Evolutionary conservation across 352 stramenopile genomes (phyloP).

Genomic region (Peronospora belbahrii): DNA sequence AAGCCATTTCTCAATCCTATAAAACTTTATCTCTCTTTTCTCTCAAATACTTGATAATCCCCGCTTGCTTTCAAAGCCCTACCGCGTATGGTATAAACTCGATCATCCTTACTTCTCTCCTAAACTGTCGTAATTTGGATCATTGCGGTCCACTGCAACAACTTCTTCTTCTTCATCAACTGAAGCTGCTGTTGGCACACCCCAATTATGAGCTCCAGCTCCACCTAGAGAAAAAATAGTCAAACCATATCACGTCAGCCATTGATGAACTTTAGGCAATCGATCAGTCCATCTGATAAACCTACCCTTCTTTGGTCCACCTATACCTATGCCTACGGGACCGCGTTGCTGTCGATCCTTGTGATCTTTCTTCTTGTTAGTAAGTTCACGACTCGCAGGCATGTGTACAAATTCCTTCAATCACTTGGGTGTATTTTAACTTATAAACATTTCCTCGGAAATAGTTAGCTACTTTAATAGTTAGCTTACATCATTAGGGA

Average conservation of each 20-base stretch:
- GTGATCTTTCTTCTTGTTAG: constrained; percentile 81
- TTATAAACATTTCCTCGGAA: constrained; percentile 3
- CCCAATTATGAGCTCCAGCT: constrained; percentile 81
- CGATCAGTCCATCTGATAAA: not conserved
- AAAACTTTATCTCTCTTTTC: too few species aligned
- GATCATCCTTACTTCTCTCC: constrained; percentile 26
- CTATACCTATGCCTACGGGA: constrained; percentile 32
- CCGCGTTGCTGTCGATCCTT: constrained; percentile 81
- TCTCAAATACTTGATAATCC: too few species aligned
- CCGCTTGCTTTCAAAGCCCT: too few species aligned
- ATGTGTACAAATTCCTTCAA: constrained; percentile 28
- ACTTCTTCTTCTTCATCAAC: constrained; percentile 23
- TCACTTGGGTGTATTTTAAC: constrained; percentile 17
- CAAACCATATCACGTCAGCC: not conserved
- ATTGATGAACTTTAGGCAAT: too few species aligned
- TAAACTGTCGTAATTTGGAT: constrained; percentile 71
- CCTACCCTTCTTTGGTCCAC: constrained; percentile 57
- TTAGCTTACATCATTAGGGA: not conserved
- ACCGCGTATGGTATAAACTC: too few species aligned
- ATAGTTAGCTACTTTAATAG: too few species aligned
- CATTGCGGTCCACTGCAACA: constrained; percentile 54
- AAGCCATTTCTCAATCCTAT: too few species aligned
- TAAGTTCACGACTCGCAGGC: constrained; percentile 68
- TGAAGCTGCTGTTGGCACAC: constrained; percentile 28
- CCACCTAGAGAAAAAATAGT: constrained; percentile 29